These are phyloP conservation scores for Physaria fendleri DNA, from an alignment of 345 rosid species.

Conservation along the genomic window DNA sequence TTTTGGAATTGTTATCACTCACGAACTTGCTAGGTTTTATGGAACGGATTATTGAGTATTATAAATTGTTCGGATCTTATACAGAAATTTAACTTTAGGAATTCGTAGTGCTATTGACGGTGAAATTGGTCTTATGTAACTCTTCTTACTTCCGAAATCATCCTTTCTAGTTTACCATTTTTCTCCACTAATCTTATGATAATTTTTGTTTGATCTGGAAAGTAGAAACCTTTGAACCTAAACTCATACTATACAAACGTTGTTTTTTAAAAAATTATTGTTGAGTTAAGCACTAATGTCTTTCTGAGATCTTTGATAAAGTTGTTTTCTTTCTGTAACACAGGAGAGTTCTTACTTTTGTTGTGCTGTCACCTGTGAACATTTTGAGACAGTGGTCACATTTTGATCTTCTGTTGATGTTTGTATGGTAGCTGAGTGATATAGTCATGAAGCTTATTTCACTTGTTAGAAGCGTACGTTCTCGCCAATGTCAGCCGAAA, in stretches of 20 bases:
- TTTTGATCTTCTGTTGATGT: conserved; percentile 11
- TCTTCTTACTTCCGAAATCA: neutral
- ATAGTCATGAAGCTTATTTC: conserved; percentile 31
- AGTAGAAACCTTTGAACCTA: neutral
- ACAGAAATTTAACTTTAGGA: neutral
- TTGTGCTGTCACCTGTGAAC: neutral
- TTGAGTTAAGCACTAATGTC: neutral
- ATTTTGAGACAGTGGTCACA: neutral
- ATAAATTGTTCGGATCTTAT: neutral
- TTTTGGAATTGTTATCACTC: conserved; percentile 5
- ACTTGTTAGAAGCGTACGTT: conserved; percentile 12
- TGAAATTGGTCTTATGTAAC: neutral
- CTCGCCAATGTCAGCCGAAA: conserved; percentile 10
- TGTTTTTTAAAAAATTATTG: neutral
- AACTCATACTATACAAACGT: neutral
- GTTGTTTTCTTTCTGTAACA: neutral
- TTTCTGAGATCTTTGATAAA: neutral
- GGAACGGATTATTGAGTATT: neutral
- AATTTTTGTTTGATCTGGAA: neutral
- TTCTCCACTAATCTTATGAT: neutral
- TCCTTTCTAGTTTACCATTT: neutral
- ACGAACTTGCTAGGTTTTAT: conserved; percentile 5
- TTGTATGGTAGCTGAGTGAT: conserved; percentile 10
- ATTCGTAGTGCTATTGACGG: neutral
- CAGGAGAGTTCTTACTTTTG: conserved; percentile 6